Evolutionary conservation across 179 eudicot genomes (phyloP).

Genomic region (Spergularia azorica): DNA sequence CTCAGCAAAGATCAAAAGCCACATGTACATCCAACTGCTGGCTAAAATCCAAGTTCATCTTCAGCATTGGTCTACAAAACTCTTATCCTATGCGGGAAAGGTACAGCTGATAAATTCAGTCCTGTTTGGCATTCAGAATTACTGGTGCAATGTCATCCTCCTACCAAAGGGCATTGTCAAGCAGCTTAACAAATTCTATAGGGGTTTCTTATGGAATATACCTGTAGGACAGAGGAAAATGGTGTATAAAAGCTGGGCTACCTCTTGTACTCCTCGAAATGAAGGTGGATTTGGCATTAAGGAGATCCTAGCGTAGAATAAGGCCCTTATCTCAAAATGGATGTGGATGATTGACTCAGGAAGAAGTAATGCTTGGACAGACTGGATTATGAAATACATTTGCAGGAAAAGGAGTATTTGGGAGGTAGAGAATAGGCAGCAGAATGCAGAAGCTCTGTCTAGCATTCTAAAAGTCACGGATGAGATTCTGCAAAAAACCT

Average conservation of each 20-base stretch:
- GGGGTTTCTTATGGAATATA: not conserved
- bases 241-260: not conserved
- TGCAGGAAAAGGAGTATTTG: no score
- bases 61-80: not conserved
- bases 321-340: not conserved
- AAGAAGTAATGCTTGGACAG: no score
- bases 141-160: not conserved
- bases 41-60: not conserved
- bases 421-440: no score
- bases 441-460: no score
- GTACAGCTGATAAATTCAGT: not conserved
- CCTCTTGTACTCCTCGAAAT: not conserved
- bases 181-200: not conserved
- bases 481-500: no score
- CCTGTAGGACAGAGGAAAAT: not conserved
- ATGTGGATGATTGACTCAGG: not conserved
- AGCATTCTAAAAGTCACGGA: no score
- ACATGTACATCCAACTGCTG: not conserved
- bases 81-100: not conserved
- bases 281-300: not conserved
- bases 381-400: no score
- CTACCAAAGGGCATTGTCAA: not conserved
- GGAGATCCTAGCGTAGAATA: constrained; percentile 5
- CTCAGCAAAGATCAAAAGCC: not conserved
- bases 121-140: not conserved